phyloP scores from a whole-genome alignment of 2,329 filamentous ascomycete species.

The Cladosporium sp. region DNA sequence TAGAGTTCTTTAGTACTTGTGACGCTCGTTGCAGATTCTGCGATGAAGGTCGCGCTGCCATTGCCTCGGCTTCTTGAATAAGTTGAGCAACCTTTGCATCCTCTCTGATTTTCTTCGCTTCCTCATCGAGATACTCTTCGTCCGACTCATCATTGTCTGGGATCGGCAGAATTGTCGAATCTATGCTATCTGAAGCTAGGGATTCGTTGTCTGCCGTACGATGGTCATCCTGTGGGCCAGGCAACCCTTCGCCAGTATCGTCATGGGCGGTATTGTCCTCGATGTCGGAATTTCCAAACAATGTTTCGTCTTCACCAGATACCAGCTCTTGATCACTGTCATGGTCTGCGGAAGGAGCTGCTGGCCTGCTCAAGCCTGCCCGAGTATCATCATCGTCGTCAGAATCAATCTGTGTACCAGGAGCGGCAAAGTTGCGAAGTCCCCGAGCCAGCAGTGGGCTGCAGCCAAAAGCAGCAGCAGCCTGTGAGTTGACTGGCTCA shows the following conservation, averaged over 20 bases:
- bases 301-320: neutral
- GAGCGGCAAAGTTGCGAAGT: slow-evolving; percentile 57
- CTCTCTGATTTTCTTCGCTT: slow-evolving; percentile 55
- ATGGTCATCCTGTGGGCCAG: neutral
- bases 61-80: slow-evolving; percentile 51
- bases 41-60: slow-evolving; percentile 45
- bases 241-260: neutral
- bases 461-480: slow-evolving; percentile 51
- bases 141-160: slow-evolving; percentile 41
- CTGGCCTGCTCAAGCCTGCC: slow-evolving; percentile 27
- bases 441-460: slow-evolving; percentile 43
- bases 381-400: slow-evolving; percentile 34
- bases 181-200: slow-evolving; percentile 8
- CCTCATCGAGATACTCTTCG: slow-evolving; percentile 56
- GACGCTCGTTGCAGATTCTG: slow-evolving; percentile 48
- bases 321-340: slow-evolving; percentile 21
- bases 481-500: slow-evolving; percentile 40
- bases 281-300: neutral
- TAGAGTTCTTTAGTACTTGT: slow-evolving; percentile 58
- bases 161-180: slow-evolving; percentile 29
- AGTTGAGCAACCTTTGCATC: slow-evolving; percentile 48
- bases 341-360: slow-evolving; percentile 1
- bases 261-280: neutral
- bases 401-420: slow-evolving; percentile 48
- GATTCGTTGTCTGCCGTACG: neutral